phyloP scores from a whole-genome alignment of 345 rosid genomes.

The Hevea brasiliensis region DNA sequence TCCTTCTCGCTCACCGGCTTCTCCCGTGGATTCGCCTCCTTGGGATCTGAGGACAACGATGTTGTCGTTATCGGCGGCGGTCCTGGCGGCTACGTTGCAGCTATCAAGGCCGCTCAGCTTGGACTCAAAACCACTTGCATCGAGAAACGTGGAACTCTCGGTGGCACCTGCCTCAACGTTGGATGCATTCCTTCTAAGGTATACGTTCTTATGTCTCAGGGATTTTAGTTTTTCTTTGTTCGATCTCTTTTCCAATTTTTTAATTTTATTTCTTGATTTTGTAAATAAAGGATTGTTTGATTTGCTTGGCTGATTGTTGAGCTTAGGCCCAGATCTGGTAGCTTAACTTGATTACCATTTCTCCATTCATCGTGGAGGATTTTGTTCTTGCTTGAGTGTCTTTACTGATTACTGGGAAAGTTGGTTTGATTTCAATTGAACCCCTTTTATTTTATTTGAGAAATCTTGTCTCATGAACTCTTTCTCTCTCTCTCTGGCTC shows the following conservation, averaged over 20 bases:
- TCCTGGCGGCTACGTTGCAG: slow-evolving; percentile 99
- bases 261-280: neutral
- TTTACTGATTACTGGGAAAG: no score
- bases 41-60: slow-evolving; percentile 92
- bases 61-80: slow-evolving; percentile 97
- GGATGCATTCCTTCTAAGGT: slow-evolving; percentile 99
- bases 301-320: neutral
- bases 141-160: slow-evolving; percentile 96
- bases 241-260: neutral
- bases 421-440: neutral
- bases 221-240: neutral
- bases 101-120: slow-evolving; percentile 96
- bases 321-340: slow-evolving; percentile 1
- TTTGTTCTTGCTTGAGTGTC: neutral
- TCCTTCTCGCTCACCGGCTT: slow-evolving; percentile 49
- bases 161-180: slow-evolving; percentile 99
- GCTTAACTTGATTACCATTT: neutral
- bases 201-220: neutral
- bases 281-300: neutral
- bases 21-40: slow-evolving; percentile 69
- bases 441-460: neutral
- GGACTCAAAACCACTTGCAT: slow-evolving; percentile 97
- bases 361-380: neutral
- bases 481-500: no score
- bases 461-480: no score